These are phyloP conservation scores for Remersonia thermophila DNA, from an alignment of 2,329 filamentous ascomycete species.

Conservation along the genomic window DNA sequence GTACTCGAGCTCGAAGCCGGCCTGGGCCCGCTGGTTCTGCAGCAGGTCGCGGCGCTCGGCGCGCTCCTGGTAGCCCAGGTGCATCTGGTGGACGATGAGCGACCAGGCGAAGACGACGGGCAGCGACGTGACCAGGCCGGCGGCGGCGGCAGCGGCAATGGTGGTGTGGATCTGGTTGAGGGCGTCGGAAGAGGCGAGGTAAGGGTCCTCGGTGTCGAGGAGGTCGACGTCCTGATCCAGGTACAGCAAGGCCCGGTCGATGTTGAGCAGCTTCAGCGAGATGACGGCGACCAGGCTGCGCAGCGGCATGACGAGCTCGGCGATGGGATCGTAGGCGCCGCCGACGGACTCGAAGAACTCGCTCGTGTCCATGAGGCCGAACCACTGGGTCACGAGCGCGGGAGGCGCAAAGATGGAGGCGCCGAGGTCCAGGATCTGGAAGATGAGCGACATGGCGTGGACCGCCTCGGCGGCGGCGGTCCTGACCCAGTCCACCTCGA, in stretches of 20 bases:
- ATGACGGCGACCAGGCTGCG: conserved; percentile 59
- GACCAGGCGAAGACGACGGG: conserved; percentile 75
- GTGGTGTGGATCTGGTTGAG: conserved; percentile 62
- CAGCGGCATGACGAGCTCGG: conserved; percentile 47
- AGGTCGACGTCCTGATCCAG: conserved; percentile 38
- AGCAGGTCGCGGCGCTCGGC: conserved; percentile 48
- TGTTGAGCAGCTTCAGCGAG: conserved; percentile 60
- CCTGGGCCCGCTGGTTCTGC: conserved; percentile 45
- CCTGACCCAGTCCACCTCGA: conserved; percentile 47
- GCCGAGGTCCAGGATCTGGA: conserved; percentile 53
- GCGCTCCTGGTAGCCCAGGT: conserved; percentile 47
- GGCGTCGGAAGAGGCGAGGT: conserved; percentile 56
- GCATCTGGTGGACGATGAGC: conserved; percentile 59
- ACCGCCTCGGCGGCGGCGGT: conserved; percentile 57
- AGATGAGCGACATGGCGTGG: conserved; percentile 61
- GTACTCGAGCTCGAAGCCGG: conserved; percentile 40
- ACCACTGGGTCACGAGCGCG: conserved; percentile 56
- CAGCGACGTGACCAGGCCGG: conserved; percentile 48
- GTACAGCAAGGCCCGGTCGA: conserved; percentile 44
- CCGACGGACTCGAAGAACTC: conserved; percentile 56
- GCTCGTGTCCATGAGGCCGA: conserved; percentile 55
- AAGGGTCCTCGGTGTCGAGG: conserved; percentile 37
- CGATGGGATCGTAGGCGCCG: conserved; percentile 31
- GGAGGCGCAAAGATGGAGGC: conserved; percentile 43
- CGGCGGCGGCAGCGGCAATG: conserved; percentile 47